phyloP scores from a whole-genome alignment of 2,329 filamentous ascomycete genomes.

The Apiospora arundinis region DNA sequence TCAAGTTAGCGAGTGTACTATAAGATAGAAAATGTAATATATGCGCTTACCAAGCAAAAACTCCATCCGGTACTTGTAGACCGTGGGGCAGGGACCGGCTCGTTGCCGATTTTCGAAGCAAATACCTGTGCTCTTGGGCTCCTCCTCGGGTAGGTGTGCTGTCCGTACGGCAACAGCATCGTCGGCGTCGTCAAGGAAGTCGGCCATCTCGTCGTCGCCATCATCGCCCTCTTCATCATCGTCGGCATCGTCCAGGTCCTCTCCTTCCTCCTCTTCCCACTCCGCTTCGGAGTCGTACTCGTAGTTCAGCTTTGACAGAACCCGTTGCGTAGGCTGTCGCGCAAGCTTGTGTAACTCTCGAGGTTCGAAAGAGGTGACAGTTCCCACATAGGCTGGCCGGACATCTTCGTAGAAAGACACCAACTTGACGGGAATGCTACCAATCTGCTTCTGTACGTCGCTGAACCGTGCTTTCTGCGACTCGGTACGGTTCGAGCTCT shows the following conservation, averaged over 20 bases:
- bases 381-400: conserved; percentile 75
- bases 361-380: conserved; percentile 65
- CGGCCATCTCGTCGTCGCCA: conserved; percentile 84
- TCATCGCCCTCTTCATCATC: conserved; percentile 73
- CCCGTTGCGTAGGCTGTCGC: conserved; percentile 58
- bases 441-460: conserved; percentile 44
- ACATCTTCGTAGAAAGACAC: conserved; percentile 69
- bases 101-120: conserved; percentile 75
- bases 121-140: conserved; percentile 79
- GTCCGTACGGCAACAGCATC: conserved; percentile 52
- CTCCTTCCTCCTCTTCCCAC: conserved; percentile 77
- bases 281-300: conserved; percentile 88
- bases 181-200: conserved; percentile 87
- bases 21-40: too few species aligned
- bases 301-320: conserved; percentile 72
- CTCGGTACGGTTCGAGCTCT: conserved; percentile 43
- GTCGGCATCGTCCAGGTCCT: conserved; percentile 53
- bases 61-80: conserved; percentile 73
- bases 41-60: conserved; percentile 69
- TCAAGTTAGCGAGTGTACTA: neutral
- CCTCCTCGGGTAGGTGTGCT: conserved; percentile 65
- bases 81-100: conserved; percentile 53
- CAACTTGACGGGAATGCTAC: conserved; percentile 66
- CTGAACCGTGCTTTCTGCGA: conserved; percentile 45
- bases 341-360: conserved; percentile 59